These are phyloP conservation scores for Narthecium ossifragum DNA, from an alignment of 106 monocot species.

Conservation along the genomic window DNA sequence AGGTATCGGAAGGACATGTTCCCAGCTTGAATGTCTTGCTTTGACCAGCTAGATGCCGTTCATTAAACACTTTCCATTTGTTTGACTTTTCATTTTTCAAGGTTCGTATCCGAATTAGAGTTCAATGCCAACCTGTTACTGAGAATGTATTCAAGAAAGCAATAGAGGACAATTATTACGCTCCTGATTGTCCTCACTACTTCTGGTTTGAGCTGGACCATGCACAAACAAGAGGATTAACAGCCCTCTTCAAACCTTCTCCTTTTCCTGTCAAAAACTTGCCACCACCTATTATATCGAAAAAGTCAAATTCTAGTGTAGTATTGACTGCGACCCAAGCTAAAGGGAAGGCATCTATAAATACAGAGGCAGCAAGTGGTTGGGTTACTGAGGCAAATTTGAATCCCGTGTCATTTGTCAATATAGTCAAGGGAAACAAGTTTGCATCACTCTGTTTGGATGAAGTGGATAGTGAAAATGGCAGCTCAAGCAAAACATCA, in stretches of 20 bases:
- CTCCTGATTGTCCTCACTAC: conserved; percentile 3
- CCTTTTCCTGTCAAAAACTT: conserved; percentile 3
- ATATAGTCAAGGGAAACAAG: conserved; percentile 4
- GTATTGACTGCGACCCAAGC: neutral
- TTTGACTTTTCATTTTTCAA: conserved; percentile 17
- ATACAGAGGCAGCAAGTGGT: neutral
- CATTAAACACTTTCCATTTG: neutral
- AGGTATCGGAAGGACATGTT: conserved; percentile 24
- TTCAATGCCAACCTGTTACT: conserved; percentile 40
- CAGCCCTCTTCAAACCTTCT: conserved; percentile 28
- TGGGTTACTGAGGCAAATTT: neutral
- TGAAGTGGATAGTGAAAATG: conserved; percentile 5
- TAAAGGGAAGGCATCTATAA: conserved; percentile 1
- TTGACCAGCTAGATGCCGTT: neutral
- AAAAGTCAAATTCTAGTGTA: neutral
- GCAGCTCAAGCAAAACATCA: conserved; percentile 6
- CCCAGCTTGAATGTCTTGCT: neutral
- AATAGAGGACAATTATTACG: conserved; percentile 56
- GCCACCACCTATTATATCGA: conserved; percentile 5
- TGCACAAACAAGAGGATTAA: conserved; percentile 35
- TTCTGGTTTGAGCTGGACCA: conserved; percentile 70
- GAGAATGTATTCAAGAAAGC: conserved; percentile 35
- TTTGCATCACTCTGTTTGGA: conserved; percentile 4
- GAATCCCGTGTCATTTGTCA: neutral
- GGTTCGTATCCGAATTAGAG: conserved; percentile 42